Evolutionary conservation across 495 filamentous ascomycete genomes (phyloP), one percentile per base, ranked within the genome.

Genomic region (Annulohypoxylon nitens): DNA sequence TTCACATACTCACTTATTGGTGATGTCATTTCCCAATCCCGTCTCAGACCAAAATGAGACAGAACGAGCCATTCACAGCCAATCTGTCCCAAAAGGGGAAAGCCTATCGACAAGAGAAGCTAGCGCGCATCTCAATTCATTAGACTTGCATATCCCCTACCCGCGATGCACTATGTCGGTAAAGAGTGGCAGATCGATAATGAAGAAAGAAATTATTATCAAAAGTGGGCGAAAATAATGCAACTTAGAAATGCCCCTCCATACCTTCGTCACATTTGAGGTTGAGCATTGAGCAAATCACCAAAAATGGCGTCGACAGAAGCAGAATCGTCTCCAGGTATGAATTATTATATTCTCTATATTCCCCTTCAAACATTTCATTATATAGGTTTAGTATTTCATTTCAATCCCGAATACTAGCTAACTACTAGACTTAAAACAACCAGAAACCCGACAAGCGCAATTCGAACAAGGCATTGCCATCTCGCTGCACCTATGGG

Each of bases 381-480:
- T 51, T 51, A 25, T 51, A 25, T 51, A 51, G 16, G 20, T 14
- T 50, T 7, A 1, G 7, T 9, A 3, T 36, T 53, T 36, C 48
- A 12, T 41, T 47, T 45, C 39, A 23, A 55, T 45, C 16, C 53
- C 64, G 75, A 78, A 80, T 69, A 70, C 54, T 37, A 57, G 43
- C 45, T 9, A 30, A 45, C 10, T n/a, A 45, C 10, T n/a, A n/a
- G 25, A 33, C 23, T n/a, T 41, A 33, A 69, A 78, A 54, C 48
- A 93, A 91, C 36, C 76, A 93, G 92, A 85, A 92, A 94, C 81
- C 90, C 93, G 80, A 67, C 84, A 88, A 77, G 59, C 78, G 48
- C 89, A 89, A 76, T 93, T 96, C 83, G 94, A 97, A 74, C 89
- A 94, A 74, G 92, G 88, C 70, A 90, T 97, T 69, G 92, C 93